Conservation (phyloP, 2,329 filamentous ascomycete genomes). For the Apiospora hydei region DNA sequence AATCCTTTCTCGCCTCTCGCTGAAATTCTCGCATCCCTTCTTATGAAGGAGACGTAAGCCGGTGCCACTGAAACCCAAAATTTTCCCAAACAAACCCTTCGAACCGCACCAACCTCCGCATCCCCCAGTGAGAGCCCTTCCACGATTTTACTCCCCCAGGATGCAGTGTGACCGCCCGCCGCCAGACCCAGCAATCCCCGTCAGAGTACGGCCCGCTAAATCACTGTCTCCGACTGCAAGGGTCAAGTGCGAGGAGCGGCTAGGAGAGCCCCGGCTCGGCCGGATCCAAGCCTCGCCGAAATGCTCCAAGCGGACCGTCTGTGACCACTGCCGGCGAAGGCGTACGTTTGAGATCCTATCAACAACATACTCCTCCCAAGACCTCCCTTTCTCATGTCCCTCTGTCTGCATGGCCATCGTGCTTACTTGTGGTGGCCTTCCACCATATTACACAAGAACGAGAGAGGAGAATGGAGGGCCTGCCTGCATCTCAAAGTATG, state of each 20-base stretch:
- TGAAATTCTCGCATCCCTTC: conserved; percentile 9
- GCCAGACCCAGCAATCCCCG: neutral
- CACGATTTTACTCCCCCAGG: neutral
- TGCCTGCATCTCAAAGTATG: neutral
- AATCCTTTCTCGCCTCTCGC: neutral
- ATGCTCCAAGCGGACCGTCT: conserved; percentile 47
- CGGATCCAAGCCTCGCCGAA: conserved; percentile 25
- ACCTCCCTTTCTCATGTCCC: conserved; percentile 7
- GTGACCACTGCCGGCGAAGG: conserved; percentile 53
- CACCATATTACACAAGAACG: neutral
- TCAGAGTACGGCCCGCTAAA: neutral
- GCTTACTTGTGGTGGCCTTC: neutral
- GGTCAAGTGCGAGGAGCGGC: conserved; percentile 24
- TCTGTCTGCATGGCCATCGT: neutral
- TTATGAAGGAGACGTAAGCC: too few species aligned
- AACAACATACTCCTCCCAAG: conserved; percentile 24
- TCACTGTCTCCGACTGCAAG: conserved; percentile 10
- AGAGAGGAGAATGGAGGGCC: neutral
- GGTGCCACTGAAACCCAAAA: conserved; percentile 19
- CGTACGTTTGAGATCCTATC: conserved; percentile 41
- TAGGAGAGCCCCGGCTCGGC: conserved; percentile 4
- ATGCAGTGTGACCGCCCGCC: conserved; percentile 20
- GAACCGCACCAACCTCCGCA: neutral
- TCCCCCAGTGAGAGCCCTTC: neutral
- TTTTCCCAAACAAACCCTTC: neutral